These are phyloP conservation scores for Trichoderma gracile DNA, from an alignment of 2,329 filamentous ascomycete genomes.

Conservation along the genomic window DNA sequence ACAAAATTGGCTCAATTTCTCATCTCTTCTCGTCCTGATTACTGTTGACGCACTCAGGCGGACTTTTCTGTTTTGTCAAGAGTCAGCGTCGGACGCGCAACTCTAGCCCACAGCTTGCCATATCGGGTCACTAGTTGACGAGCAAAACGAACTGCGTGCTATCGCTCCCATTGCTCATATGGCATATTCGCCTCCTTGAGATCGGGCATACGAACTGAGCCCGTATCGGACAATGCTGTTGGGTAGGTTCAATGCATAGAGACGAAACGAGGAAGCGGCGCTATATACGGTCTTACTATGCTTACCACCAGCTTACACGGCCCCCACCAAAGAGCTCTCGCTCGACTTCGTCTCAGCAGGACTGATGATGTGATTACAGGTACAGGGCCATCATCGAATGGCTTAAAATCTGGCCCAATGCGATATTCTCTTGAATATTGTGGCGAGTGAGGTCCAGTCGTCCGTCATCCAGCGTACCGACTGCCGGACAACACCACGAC, in stretches of 20 bases:
- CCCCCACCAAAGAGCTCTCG: not conserved
- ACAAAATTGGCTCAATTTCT: not conserved
- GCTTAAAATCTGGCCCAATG: no score
- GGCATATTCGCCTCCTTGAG: not conserved
- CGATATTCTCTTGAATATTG: no score
- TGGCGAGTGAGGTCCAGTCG: no score
- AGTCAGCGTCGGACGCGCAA: not conserved
- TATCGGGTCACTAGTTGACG: no score
- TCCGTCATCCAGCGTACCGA: no score
- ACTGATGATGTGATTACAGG: no score
- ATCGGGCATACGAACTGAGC: not conserved
- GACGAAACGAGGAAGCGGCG: not conserved
- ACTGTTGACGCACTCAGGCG: no score
- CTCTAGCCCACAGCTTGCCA: no score
- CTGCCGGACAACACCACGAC: not conserved
- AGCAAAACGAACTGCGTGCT: no score
- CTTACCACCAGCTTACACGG: conserved; percentile 7
- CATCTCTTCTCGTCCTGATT: not conserved
- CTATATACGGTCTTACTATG: conserved; percentile 22
- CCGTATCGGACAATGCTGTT: not conserved
- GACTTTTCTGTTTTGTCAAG: not conserved
- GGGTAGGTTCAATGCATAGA: not conserved
- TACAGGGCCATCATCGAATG: not conserved
- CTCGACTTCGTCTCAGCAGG: not conserved
- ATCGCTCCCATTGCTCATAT: not conserved